phyloP scores from a whole-genome alignment of 1,139 yeast species.

The Sugiyamaella xylanicola region DNA sequence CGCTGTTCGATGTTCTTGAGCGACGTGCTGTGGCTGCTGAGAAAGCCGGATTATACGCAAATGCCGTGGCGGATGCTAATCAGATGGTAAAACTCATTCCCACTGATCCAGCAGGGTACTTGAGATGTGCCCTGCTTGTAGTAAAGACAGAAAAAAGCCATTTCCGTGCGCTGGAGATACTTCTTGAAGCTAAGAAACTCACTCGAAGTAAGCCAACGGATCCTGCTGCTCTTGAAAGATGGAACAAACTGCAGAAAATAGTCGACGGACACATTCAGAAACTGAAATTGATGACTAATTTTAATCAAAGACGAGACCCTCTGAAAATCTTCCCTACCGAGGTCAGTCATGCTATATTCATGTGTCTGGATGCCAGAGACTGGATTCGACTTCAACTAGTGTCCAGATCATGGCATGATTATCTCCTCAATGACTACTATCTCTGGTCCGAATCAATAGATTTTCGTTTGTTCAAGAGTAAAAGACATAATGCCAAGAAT shows the following conservation, averaged over 20 bases:
- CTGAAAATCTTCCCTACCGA: conserved; percentile 5
- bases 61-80: conserved; percentile 9
- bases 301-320: conserved; percentile 6
- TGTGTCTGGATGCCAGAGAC: conserved; percentile 3
- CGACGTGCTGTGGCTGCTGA: conserved; percentile 7
- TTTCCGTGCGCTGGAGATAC: conserved; percentile 4
- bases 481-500: neutral
- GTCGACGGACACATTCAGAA: conserved; percentile 2
- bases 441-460: conserved; percentile 17
- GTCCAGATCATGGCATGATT: conserved; percentile 11
- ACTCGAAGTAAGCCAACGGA: neutral
- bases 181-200: conserved; percentile 1
- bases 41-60: conserved; percentile 4
- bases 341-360: neutral
- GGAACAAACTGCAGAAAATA: neutral
- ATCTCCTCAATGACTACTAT: conserved; percentile 3
- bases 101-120: conserved; percentile 13
- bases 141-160: conserved; percentile 1
- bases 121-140: conserved; percentile 4
- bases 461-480: neutral
- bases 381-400: conserved; percentile 10
- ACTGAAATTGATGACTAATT: conserved; percentile 4
- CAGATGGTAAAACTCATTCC: conserved; percentile 1
- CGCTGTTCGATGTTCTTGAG: conserved; percentile 8
- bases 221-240: neutral